Conservation (phyloP, 2,329 filamentous ascomycete genomes). For the Exophiala sp. region DNA sequence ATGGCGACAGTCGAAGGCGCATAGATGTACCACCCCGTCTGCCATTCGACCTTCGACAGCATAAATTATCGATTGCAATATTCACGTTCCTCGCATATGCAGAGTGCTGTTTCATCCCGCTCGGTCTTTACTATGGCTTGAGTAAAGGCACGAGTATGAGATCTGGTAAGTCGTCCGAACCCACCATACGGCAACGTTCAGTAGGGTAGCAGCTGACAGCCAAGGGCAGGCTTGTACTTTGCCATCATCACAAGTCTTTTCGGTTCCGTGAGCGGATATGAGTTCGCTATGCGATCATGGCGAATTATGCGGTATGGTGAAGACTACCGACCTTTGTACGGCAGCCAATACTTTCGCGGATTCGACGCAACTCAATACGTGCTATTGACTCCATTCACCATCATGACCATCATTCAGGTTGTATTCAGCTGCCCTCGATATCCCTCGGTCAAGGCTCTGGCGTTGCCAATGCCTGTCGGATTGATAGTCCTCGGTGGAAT, state of each 20-base stretch:
- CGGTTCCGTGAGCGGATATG: constrained; percentile 22
- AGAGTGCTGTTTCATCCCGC: constrained; percentile 22
- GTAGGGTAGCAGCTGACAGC: background rate
- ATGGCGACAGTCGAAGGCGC: constrained; percentile 1
- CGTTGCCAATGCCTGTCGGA: constrained; percentile 29
- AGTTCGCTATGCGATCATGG: constrained; percentile 22
- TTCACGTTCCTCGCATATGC: constrained; percentile 20
- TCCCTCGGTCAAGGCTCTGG: constrained; percentile 15
- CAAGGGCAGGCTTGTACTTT: constrained; percentile 10
- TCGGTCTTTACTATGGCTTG: constrained; percentile 23
- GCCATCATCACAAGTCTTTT: constrained; percentile 20
- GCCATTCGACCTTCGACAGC: constrained; percentile 22
- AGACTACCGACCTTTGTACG: constrained; percentile 20
- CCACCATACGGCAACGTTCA: background rate
- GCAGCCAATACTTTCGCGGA: constrained; percentile 15
- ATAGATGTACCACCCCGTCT: constrained; percentile 16
- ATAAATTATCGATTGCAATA: constrained; percentile 19
- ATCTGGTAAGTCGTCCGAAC: constrained; percentile 11
- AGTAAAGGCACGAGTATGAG: constrained; percentile 18
- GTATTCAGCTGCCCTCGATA: constrained; percentile 21
- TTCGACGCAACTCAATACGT: constrained; percentile 23
- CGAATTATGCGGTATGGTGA: constrained; percentile 17
- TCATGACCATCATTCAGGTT: constrained; percentile 24
- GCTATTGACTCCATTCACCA: constrained; percentile 16
- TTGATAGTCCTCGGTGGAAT: constrained; percentile 17